Evolutionary conservation across 345 rosid species (phyloP).

Genomic region (Erysimum cheiranthoides): DNA sequence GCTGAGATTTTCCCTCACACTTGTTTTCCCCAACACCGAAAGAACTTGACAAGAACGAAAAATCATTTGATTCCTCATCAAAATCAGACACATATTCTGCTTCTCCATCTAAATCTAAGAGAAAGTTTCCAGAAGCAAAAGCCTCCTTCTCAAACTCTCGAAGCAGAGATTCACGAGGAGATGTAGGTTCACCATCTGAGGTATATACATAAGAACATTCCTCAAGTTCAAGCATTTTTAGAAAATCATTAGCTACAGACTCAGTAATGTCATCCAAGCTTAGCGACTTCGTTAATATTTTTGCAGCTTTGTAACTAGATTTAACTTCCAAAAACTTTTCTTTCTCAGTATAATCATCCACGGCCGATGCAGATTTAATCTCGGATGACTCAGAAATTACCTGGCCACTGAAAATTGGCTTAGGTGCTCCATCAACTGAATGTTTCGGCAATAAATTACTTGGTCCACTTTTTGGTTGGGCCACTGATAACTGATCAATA

Average conservation of each 20-base stretch:
- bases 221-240: conserved; percentile 66
- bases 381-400: conserved; percentile 49
- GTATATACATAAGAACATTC: conserved; percentile 45
- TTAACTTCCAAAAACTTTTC: conserved; percentile 49
- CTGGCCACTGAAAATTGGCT: conserved; percentile 45
- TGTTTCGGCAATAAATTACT: conserved; percentile 24
- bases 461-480: conserved; percentile 43
- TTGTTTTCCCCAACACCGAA: conserved; percentile 49
- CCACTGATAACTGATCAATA: conserved; percentile 31
- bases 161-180: conserved; percentile 77
- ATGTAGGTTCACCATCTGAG: conserved; percentile 66
- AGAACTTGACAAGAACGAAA: conserved; percentile 48
- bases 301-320: conserved; percentile 52
- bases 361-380: conserved; percentile 43
- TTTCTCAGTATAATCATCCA: conserved; percentile 42
- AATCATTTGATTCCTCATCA: conserved; percentile 46
- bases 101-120: conserved; percentile 48
- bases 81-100: conserved; percentile 37
- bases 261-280: conserved; percentile 73
- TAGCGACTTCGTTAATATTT: conserved; percentile 48
- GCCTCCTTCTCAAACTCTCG: conserved; percentile 81
- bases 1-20: conserved; percentile 41
- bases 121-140: conserved; percentile 55
- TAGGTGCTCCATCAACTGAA: conserved; percentile 42
- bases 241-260: conserved; percentile 70